phyloP scores from a whole-genome alignment of 73 alveolate species.

The Effrenium voratum region DNA sequence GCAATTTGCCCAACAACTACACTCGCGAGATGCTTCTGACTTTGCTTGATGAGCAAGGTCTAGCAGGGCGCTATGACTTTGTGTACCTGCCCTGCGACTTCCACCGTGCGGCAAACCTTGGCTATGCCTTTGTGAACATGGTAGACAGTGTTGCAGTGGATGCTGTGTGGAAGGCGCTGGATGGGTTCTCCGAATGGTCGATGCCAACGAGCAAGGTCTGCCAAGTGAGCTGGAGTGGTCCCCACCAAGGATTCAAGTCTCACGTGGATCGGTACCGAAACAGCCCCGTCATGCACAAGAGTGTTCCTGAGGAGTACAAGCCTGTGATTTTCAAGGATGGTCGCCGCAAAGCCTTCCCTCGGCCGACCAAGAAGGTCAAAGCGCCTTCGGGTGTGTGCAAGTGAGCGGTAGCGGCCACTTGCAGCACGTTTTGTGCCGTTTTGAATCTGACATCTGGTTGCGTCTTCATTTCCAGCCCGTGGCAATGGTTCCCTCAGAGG shows the following conservation, averaged over 20 bases:
- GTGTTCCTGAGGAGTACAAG: conserved; percentile 74
- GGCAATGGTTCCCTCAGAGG: no score
- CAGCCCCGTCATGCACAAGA: conserved; percentile 71
- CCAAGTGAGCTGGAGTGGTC: conserved; percentile 48
- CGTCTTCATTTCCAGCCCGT: no score
- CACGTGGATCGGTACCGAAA: conserved; percentile 66
- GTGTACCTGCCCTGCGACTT: conserved; percentile 98
- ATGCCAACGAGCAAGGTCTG: conserved; percentile 49
- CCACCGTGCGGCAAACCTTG: conserved; percentile 98
- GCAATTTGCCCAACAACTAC: conserved; percentile 99
- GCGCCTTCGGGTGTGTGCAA: conserved; percentile 59
- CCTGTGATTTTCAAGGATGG: conserved; percentile 64
- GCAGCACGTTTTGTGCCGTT: no score
- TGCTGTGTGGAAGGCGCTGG: conserved; percentile 96
- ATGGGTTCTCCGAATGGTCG: conserved; percentile 95
- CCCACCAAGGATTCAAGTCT: conserved; percentile 30
- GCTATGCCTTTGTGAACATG: conserved; percentile 99
- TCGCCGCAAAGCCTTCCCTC: conserved; percentile 51
- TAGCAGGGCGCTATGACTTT: conserved; percentile 97
- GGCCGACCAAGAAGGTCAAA: conserved; percentile 66
- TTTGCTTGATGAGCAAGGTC: conserved; percentile 97
- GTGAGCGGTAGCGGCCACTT: no score
- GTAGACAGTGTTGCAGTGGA: conserved; percentile 96
- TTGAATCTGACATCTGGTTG: no score
- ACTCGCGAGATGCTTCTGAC: conserved; percentile 96